phyloP scores from a whole-genome alignment of 176 grass and related monocot genomes.

The Hyparrhenia diplandra region DNA sequence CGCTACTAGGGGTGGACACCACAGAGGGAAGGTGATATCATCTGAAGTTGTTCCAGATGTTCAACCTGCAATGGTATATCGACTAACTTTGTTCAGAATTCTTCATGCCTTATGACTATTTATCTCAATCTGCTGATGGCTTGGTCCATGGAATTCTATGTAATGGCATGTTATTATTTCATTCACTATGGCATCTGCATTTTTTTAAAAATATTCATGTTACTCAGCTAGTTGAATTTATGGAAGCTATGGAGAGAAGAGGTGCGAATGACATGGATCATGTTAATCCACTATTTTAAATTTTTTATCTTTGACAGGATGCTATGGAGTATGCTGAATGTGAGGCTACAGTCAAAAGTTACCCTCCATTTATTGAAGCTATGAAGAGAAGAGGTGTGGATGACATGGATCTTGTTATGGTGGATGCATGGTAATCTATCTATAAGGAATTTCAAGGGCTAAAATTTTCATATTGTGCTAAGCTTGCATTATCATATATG shows the following conservation, averaged over 20 bases:
- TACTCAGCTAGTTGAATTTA: too few relatives aligned
- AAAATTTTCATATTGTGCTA: neutral
- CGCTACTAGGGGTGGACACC: slow-evolving; percentile 94
- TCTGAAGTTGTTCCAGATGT: slow-evolving; percentile 86
- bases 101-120: slow-evolving; percentile 14
- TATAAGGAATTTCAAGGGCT: neutral
- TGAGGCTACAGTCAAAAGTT: slow-evolving; percentile 90
- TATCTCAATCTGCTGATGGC: neutral
- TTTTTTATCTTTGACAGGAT: slow-evolving; percentile 62
- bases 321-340: slow-evolving; percentile 98
- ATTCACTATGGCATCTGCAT: neutral
- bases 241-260: slow-evolving; percentile 92
- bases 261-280: too few relatives aligned
- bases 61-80: slow-evolving; percentile 92
- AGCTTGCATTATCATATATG: neutral
- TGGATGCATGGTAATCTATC: slow-evolving; percentile 85
- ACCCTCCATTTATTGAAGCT: slow-evolving; percentile 93
- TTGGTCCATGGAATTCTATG: neutral
- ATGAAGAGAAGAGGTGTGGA: slow-evolving; percentile 99
- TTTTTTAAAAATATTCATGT: slow-evolving; percentile 19
- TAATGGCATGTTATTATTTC: neutral
- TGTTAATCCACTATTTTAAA: too few relatives aligned
- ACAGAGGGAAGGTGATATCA: slow-evolving; percentile 89
- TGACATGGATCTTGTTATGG: slow-evolving; percentile 99
- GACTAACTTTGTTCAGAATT: slow-evolving; percentile 5